These are phyloP conservation scores for Hypoxylon sp. DNA, from an alignment of 2,329 filamentous ascomycete species.

Conservation along the genomic window DNA sequence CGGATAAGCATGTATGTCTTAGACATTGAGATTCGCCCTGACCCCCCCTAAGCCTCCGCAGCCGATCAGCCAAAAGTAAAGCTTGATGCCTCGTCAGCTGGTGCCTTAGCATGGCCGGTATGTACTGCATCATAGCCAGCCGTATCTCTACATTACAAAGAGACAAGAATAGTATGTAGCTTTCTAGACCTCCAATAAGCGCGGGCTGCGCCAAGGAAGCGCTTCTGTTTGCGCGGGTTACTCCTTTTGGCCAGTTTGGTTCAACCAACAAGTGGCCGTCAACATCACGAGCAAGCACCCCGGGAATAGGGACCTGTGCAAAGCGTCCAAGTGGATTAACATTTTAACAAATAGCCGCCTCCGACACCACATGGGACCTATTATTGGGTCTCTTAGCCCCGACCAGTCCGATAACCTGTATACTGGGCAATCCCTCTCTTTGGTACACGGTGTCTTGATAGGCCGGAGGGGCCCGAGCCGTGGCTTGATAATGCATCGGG, in stretches of 20 bases:
- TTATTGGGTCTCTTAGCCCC: slow-evolving; percentile 25
- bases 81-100: slow-evolving; percentile 12
- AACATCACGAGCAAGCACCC: slow-evolving; percentile 14
- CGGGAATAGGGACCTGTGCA: slow-evolving; percentile 19
- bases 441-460: slow-evolving; percentile 15
- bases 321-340: slow-evolving; percentile 35
- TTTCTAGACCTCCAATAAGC: slow-evolving; percentile 42
- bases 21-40: slow-evolving; percentile 42
- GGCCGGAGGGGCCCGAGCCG: not conserved
- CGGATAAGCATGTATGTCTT: slow-evolving; percentile 44
- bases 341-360: slow-evolving; percentile 33
- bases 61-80: slow-evolving; percentile 15
- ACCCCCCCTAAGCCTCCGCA: slow-evolving; percentile 16
- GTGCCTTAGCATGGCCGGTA: not conserved
- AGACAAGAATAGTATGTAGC: slow-evolving; percentile 17
- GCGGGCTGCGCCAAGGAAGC: slow-evolving; percentile 33
- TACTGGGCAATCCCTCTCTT: slow-evolving; percentile 12
- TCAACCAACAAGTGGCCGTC: slow-evolving; percentile 24
- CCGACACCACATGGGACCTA: slow-evolving; percentile 14
- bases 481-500: slow-evolving; percentile 6
- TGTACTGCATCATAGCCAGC: not conserved
- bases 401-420: slow-evolving; percentile 24
- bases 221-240: slow-evolving; percentile 39
- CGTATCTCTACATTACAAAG: slow-evolving; percentile 15
- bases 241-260: slow-evolving; percentile 26